A percentile compares a stretch with the other conserved stretches of the same genome.
Evolutionary conservation across 2,329 filamentous ascomycete genomes (phyloP).

Genomic region (Microsporum canis): DNA sequence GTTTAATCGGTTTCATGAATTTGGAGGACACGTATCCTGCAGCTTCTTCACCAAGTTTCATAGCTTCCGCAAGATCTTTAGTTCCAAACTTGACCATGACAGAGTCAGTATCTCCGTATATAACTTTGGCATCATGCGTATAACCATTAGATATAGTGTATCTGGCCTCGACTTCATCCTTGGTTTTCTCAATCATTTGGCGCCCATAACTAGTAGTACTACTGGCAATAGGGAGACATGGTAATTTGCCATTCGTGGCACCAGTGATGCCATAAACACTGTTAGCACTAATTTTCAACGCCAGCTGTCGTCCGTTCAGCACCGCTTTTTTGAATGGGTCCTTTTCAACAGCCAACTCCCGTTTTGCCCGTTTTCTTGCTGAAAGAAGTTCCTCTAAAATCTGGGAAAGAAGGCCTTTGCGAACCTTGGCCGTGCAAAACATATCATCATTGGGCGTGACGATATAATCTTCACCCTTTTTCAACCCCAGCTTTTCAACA

Average conservation of each 20-base stretch:
- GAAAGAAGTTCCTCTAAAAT: conserved; percentile 87
- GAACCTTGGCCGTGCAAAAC: conserved; percentile 77
- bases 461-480: conserved; percentile 91
- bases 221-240: conserved; percentile 88
- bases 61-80: conserved; percentile 71
- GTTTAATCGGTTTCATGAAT: conserved; percentile 93
- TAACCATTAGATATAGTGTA: conserved; percentile 95
- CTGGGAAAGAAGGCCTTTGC: conserved; percentile 84
- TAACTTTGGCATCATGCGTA: conserved; percentile 85
- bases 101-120: conserved; percentile 97
- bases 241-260: conserved; percentile 89
- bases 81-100: conserved; percentile 99
- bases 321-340: conserved; percentile 98
- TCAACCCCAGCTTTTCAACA: conserved; percentile 63
- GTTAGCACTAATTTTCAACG: conserved; percentile 93
- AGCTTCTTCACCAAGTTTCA: conserved; percentile 92
- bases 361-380: conserved; percentile 92
- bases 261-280: conserved; percentile 95
- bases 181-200: conserved; percentile 98
- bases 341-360: conserved; percentile 74
- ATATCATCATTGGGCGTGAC: conserved; percentile 88
- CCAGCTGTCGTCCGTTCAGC: conserved; percentile 89
- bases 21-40: conserved; percentile 79
- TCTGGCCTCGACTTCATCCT: conserved; percentile 79
- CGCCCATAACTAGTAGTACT: conserved; percentile 95